A percentile compares a stretch with the other conserved stretches of the same genome.
These are phyloP conservation scores for Polyporus tsugae DNA, from an alignment of 1,284 basidiomycete genomes.

Conservation along the genomic window DNA sequence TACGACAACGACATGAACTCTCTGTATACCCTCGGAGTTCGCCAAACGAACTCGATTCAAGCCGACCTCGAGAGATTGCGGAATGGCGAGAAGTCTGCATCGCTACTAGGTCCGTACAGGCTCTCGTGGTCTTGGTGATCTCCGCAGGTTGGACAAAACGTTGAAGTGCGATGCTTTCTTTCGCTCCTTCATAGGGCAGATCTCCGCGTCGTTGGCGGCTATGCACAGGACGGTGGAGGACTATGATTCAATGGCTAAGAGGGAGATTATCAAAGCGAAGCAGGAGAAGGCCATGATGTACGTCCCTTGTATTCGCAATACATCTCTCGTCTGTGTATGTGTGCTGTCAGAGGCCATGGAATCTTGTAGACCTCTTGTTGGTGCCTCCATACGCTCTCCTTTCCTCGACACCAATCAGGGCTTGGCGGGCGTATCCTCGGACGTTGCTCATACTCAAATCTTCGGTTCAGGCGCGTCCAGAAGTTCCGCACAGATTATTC, in stretches of 20 bases:
- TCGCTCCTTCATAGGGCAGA: conserved; percentile 75
- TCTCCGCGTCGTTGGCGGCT: conserved; percentile 92
- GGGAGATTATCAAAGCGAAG: conserved; percentile 94
- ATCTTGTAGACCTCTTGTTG: neutral
- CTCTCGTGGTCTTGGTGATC: conserved; percentile 1
- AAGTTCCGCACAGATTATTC: conserved; percentile 82
- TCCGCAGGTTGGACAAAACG: neutral
- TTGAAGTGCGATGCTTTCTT: conserved; percentile 11
- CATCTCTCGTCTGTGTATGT: neutral
- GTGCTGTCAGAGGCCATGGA: neutral
- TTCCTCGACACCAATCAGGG: neutral
- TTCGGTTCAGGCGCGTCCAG: conserved; percentile 71
- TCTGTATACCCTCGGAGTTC: conserved; percentile 90
- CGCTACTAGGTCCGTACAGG: conserved; percentile 77
- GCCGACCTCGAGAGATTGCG: conserved; percentile 85
- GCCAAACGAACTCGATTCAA: conserved; percentile 90
- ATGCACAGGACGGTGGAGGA: conserved; percentile 94
- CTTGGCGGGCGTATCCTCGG: neutral
- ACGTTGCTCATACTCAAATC: neutral
- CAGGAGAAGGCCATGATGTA: conserved; percentile 94
- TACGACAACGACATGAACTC: conserved; percentile 81
- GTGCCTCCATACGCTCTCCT: neutral
- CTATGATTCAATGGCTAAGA: conserved; percentile 94
- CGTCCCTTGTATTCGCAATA: conserved; percentile 36
- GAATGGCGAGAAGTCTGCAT: conserved; percentile 81